Evolutionary conservation across 805 yeast species (phyloP).

Genomic region (Saccharomycopsis oosterbeekiorum): DNA sequence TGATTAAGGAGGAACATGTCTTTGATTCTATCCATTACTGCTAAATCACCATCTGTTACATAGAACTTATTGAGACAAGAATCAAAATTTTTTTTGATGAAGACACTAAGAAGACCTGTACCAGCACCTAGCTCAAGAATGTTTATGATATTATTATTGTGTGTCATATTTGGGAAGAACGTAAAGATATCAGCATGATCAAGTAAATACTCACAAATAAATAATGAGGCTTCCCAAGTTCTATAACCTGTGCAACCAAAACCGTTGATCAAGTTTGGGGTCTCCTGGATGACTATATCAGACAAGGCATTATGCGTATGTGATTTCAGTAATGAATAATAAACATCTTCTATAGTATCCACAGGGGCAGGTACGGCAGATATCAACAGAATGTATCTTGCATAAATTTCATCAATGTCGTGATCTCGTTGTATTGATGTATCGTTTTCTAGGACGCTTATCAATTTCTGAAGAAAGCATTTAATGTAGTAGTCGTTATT

Average conservation of each 20-base stretch:
- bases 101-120: constrained; percentile 68
- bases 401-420: constrained; percentile 32
- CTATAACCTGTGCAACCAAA: constrained; percentile 81
- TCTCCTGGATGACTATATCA: constrained; percentile 35
- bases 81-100: constrained; percentile 17
- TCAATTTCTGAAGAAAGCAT: constrained; percentile 33
- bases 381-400: constrained; percentile 20
- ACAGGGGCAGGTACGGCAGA: not conserved
- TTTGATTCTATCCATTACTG: constrained; percentile 38
- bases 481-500: constrained; percentile 46
- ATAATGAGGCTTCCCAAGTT: constrained; percentile 91
- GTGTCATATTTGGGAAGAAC: not conserved
- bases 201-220: constrained; percentile 43
- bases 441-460: constrained; percentile 22
- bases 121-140: constrained; percentile 82
- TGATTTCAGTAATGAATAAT: not conserved
- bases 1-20: constrained; percentile 38
- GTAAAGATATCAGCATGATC: not conserved
- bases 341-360: not conserved
- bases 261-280: constrained; percentile 57
- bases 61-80: constrained; percentile 14
- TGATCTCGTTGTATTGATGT: constrained; percentile 30
- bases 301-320: not conserved
- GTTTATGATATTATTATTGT: constrained; percentile 2
- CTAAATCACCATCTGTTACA: constrained; percentile 52